A percentile compares a stretch with the other conserved stretches of the same genome.
Evolutionary conservation across 371 early-diverging fungal species (phyloP).

Genomic region (Syncephalastrum racemosum): DNA sequence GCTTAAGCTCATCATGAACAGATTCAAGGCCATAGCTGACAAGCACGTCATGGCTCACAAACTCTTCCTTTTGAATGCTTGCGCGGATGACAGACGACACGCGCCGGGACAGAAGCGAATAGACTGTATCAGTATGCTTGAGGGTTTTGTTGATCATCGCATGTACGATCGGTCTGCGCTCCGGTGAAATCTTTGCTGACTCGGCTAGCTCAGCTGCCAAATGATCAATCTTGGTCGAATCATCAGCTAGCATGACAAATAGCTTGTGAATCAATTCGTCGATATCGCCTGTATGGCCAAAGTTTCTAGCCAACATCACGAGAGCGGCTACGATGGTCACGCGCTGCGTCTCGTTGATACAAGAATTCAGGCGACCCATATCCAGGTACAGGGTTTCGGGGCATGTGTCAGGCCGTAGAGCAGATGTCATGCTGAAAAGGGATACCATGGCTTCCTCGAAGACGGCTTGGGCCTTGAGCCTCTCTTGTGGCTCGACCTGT

Average conservation of each 20-base stretch:
- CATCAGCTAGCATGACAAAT: constrained; percentile 55
- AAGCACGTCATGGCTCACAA: constrained; percentile 43
- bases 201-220: constrained; percentile 45
- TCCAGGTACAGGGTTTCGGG: constrained; percentile 78
- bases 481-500: constrained; percentile 42
- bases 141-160: constrained; percentile 76
- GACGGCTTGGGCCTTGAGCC: constrained; percentile 17
- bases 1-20: constrained; percentile 55
- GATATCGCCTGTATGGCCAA: constrained; percentile 23
- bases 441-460: constrained; percentile 67
- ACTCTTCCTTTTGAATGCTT: constrained; percentile 55
- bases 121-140: constrained; percentile 67
- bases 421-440: constrained; percentile 37
- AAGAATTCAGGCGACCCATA: constrained; percentile 53
- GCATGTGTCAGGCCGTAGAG: constrained; percentile 22
- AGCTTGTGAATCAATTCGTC: constrained; percentile 48
- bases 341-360: constrained; percentile 69
- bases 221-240: constrained; percentile 50
- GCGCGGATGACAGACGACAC: constrained; percentile 51
- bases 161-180: constrained; percentile 50
- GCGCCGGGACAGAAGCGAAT: constrained; percentile 62
- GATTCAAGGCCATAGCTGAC: constrained; percentile 62
- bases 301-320: constrained; percentile 68
- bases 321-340: constrained; percentile 68
- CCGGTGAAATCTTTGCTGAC: constrained; percentile 21